These are phyloP conservation scores for Magnaporthiopsis poae DNA, from an alignment of 2,329 filamentous ascomycete species.

Conservation along the genomic window DNA sequence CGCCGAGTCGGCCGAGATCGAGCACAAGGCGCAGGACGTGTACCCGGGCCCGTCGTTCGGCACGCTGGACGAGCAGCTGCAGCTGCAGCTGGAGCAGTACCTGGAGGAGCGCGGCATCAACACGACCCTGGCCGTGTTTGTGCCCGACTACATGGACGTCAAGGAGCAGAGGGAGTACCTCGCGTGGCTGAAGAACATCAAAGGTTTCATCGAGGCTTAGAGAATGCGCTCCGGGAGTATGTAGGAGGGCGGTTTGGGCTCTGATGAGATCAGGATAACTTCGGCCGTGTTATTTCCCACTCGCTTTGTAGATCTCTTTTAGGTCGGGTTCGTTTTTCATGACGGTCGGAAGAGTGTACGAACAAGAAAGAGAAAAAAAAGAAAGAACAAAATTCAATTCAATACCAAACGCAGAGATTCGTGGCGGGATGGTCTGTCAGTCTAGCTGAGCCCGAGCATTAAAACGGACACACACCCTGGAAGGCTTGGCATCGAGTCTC, in stretches of 20 bases:
- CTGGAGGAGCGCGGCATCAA: constrained; percentile 91
- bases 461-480: background rate
- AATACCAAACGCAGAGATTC: background rate
- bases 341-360: background rate
- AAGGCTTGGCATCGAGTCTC: background rate
- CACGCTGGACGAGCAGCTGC: constrained; percentile 91
- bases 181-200: constrained; percentile 77
- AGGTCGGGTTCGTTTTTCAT: background rate
- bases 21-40: constrained; percentile 64
- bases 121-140: constrained; percentile 74
- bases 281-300: background rate
- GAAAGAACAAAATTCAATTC: background rate
- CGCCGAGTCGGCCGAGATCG: constrained; percentile 62
- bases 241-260: no score
- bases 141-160: constrained; percentile 90
- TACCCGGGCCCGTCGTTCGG: constrained; percentile 89
- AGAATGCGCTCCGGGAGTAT: background rate
- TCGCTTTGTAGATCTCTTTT: background rate
- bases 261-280: constrained; percentile 1
- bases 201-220: constrained; percentile 70
- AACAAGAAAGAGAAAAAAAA: background rate
- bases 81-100: constrained; percentile 84
- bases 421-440: no score
- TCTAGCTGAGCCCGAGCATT: no score
- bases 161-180: constrained; percentile 99